Evolutionary conservation across 148 eudicot genomes (phyloP).

Genomic region (Selenicereus undatus): DNA sequence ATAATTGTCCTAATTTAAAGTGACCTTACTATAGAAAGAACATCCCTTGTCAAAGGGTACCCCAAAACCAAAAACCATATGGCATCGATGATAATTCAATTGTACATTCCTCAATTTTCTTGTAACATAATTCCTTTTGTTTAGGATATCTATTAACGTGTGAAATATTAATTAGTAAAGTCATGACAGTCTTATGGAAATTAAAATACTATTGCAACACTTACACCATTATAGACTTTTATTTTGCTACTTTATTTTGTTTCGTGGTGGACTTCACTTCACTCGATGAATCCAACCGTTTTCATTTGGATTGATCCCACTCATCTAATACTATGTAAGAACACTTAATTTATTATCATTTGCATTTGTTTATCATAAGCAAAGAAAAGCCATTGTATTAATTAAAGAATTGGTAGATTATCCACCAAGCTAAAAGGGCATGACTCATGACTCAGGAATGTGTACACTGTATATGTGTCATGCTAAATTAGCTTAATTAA

Average conservation of each 20-base stretch:
- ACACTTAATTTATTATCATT: no score
- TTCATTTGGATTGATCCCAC: not conserved
- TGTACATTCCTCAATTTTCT: no score
- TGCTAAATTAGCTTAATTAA: not conserved
- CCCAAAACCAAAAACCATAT: no score
- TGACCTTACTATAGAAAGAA: no score
- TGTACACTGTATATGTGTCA: not conserved
- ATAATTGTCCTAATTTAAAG: no score
- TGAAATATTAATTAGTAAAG: not conserved
- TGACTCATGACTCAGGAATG: not conserved
- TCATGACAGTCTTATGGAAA: not conserved
- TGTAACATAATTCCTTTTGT: no score
- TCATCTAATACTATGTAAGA: not conserved
- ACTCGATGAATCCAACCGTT: not conserved
- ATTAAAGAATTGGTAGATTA: slow-evolving; percentile 3
- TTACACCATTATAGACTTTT: not conserved
- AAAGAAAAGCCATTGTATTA: not conserved
- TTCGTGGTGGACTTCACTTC: not conserved
- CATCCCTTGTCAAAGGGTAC: no score
- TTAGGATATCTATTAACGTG: not conserved
- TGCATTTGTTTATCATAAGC: not conserved
- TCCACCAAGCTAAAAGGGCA: not conserved
- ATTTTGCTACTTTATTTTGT: not conserved
- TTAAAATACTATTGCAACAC: not conserved
- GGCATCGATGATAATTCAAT: no score